Evolutionary conservation across 2,329 filamentous ascomycete species (phyloP), one percentile per base, ranked within the genome.

Genomic region (Dactylonectria macrodidyma): DNA sequence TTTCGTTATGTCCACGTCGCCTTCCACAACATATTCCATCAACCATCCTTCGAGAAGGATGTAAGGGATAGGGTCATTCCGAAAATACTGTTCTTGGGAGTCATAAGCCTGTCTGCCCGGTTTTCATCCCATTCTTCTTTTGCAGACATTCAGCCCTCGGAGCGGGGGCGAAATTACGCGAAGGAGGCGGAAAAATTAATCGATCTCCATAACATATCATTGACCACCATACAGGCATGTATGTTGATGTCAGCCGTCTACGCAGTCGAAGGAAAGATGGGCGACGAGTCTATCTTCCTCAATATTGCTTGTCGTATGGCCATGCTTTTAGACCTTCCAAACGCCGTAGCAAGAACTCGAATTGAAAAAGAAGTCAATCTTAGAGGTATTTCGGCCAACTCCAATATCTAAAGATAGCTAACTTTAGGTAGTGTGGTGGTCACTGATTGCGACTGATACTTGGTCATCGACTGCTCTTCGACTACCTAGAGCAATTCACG

Each of bases 221-320:
- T 65, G 30, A 59, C n/a, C 26, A 64, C 79, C 1, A 73, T 83
- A 10, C 83, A 84, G 68, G 80, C 80, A 5, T 81, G 80, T 48
- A 77, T 84, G 5, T 69, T 84, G 6, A 69, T 84, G 0, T 82
- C 80, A 2, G 71, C 74, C 0, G 65, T 72, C 38, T 79, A 78
- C 3, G 76, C 79, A 48, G 78, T 77, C 4, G 78, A 83, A 16
- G 77, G 78, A 1, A 73, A 83, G 16, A 75, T 78, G 6, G 75
- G 74, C 1, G 73, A 80, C 0, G 83, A 84, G 59, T 76, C 80
- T 0, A 70, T 84, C 16, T 83, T 80, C 66, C 83, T 83, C 55
- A 73, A 76, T 11, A 70, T 81, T 12, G 81, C 81, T 3, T 78
- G 76, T 64, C 78, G 81, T 3, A 78, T 81, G 66, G 79, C 81